Evolutionary conservation across 78 protist species (phyloP).

Genomic region (Creolimax fragrantissima): DNA sequence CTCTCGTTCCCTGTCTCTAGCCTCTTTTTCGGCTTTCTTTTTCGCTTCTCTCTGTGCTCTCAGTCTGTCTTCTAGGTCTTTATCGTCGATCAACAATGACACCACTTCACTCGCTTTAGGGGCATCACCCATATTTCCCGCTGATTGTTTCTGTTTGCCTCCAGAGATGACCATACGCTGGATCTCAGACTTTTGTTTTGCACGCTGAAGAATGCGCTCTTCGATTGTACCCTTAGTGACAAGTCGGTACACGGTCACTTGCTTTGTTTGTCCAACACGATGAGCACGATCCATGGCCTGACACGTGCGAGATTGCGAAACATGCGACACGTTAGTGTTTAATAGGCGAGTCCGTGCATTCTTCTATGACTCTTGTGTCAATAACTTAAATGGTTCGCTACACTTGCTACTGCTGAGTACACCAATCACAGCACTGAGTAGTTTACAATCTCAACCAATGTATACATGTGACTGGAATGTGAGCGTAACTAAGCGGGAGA

Average conservation of each 20-base stretch:
- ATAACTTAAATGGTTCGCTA: too few relatives aligned
- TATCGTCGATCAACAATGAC: slow-evolving; percentile 61
- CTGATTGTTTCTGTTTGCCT: slow-evolving; percentile 12
- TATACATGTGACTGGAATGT: neutral
- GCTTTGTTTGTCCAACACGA: slow-evolving; percentile 85
- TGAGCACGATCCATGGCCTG: slow-evolving; percentile 94
- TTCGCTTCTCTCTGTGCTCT: neutral
- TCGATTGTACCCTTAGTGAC: slow-evolving; percentile 76
- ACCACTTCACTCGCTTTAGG: slow-evolving; percentile 48
- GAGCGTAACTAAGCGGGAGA: neutral
- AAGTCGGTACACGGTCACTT: slow-evolving; percentile 78
- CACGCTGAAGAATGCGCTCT: slow-evolving; percentile 75
- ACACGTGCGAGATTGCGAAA: too few relatives aligned
- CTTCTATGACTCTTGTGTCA: too few relatives aligned
- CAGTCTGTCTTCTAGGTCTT: slow-evolving; percentile 40
- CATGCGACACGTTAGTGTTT: neutral
- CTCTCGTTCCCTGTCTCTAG: neutral
- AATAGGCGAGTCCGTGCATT: too few relatives aligned
- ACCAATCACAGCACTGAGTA: too few relatives aligned
- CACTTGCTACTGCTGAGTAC: too few relatives aligned
- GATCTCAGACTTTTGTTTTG: slow-evolving; percentile 72
- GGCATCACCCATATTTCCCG: slow-evolving; percentile 31
- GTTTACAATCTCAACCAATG: too few relatives aligned
- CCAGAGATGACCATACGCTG: slow-evolving; percentile 76
- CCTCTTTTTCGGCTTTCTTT: neutral